Conservation (phyloP, 257 asterid genomes). For the Thymus mandschuricus region DNA sequence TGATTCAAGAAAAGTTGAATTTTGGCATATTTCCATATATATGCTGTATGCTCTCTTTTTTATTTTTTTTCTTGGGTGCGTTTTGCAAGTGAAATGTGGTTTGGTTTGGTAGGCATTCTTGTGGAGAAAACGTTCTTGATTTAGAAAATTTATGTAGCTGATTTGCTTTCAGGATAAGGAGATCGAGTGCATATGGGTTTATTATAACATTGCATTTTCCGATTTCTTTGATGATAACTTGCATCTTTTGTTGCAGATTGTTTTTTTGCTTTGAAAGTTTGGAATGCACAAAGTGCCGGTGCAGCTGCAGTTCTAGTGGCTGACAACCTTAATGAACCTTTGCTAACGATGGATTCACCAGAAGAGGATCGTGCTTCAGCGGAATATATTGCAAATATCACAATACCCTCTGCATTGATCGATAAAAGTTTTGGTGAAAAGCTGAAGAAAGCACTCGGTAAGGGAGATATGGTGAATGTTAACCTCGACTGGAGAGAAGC, state of each 20-base stretch:
- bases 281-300: slow-evolving; percentile 61
- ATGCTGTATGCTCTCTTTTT: neutral
- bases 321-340: slow-evolving; percentile 47
- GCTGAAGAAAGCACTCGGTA: slow-evolving; percentile 40
- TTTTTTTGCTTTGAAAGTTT: slow-evolving; percentile 54
- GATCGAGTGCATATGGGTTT: neutral
- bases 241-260: slow-evolving; percentile 43
- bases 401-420: slow-evolving; percentile 56
- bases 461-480: slow-evolving; percentile 52
- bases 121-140: neutral
- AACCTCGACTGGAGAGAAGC: slow-evolving; percentile 66
- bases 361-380: slow-evolving; percentile 48
- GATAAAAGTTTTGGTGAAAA: slow-evolving; percentile 49
- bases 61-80: neutral
- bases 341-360: slow-evolving; percentile 55
- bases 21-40: neutral
- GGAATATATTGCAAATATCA: slow-evolving; percentile 48
- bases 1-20: too few species aligned
- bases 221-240: slow-evolving; percentile 4
- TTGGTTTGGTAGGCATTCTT: neutral
- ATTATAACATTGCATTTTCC: neutral
- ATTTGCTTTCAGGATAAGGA: neutral
- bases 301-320: slow-evolving; percentile 63
- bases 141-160: neutral
- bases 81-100: slow-evolving; percentile 9